Base-by-base conservation (phyloP, 2,329 filamentous ascomycete species). In the Colletotrichum musae region DNA sequence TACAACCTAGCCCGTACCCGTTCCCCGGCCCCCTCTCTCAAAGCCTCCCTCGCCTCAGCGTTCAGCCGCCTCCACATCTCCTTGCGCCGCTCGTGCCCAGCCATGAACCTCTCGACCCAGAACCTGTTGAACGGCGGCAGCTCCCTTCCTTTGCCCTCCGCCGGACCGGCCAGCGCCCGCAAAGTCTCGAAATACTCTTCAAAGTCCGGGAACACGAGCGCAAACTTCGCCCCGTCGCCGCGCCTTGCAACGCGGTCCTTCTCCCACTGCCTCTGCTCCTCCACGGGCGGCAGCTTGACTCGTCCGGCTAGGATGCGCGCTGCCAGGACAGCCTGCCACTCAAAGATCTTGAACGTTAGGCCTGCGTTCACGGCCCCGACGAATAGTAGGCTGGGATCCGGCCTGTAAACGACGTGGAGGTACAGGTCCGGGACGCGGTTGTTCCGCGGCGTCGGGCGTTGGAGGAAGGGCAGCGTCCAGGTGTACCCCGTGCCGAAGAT, bases 401-500 rank as follows among this genome's bases (percentile, higher is more conserved):
- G 72, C 21, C 79, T 80, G 75, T 84, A 88, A 6, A 90, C 85
- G 0, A 89, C 79, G 72, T 91, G 88, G 71, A 88, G 86, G 70
- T 89, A 91, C 0, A 91, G 77, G 7, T 81, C 83, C 0, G 86
- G 86, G 0, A 90, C 81, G 1, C 88, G 84, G 71, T 89, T 89
- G 73, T 88, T 88, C 10, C 83, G 80, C 0, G 86, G 36, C 3
- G 3, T 39, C 2, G 64, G 64, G 1, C 51, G 0, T 1, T 12
- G 86, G 85, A 2, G 90, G 74, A 91, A 92, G 0, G 89, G 89
- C 0, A 92, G 75, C 0, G 87, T 88, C 88, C 88, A 92, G 36
- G 82, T 85, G 75, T 91, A 92, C 0, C 90, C 91, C 0, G 91
- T 92, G n/a, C 89, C 90, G 69, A 92, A 91, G 70, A 93, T 87